A percentile compares a stretch with the other conserved stretches of the same genome.
phyloP scores from a whole-genome alignment of 495 filamentous ascomycete species.

The Podospora bellae-mahoneyi region DNA sequence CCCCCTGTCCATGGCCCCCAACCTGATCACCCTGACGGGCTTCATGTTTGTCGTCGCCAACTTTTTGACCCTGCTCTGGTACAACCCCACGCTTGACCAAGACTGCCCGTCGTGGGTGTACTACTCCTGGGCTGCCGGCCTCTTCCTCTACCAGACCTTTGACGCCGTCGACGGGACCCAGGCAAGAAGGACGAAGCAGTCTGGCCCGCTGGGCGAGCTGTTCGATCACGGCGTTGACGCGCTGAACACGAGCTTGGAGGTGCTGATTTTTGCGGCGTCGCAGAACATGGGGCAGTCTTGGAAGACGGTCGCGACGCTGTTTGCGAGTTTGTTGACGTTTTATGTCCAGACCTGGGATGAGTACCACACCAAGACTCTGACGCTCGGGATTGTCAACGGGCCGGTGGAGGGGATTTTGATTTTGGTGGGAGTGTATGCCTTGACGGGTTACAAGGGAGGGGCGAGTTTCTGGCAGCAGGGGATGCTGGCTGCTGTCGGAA shows the following conservation, averaged over 20 bases:
- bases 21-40: slow-evolving; percentile 81
- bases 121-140: slow-evolving; percentile 78
- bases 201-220: slow-evolving; percentile 89
- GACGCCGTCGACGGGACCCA: slow-evolving; percentile 95
- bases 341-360: slow-evolving; percentile 99
- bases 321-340: slow-evolving; percentile 74
- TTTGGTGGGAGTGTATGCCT: slow-evolving; percentile 73
- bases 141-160: slow-evolving; percentile 97
- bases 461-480: slow-evolving; percentile 90
- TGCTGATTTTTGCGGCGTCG: slow-evolving; percentile 81
- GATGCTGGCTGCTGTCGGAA: slow-evolving; percentile 67
- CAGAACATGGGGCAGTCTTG: slow-evolving; percentile 93
- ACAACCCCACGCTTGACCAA: slow-evolving; percentile 88
- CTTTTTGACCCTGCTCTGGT: slow-evolving; percentile 91
- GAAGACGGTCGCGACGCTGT: slow-evolving; percentile 79
- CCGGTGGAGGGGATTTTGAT: slow-evolving; percentile 93
- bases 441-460: slow-evolving; percentile 80
- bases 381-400: slow-evolving; percentile 86
- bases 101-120: slow-evolving; percentile 96
- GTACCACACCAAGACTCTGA: slow-evolving; percentile 95
- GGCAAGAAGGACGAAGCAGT: slow-evolving; percentile 88
- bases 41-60: slow-evolving; percentile 91
- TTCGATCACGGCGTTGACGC: slow-evolving; percentile 99
- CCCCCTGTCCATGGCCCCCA: slow-evolving; percentile 89
- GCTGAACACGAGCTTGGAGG: slow-evolving; percentile 90